Evolutionary conservation across 2,329 filamentous ascomycete species (phyloP).

Genomic region (Neofusicoccum ribis): DNA sequence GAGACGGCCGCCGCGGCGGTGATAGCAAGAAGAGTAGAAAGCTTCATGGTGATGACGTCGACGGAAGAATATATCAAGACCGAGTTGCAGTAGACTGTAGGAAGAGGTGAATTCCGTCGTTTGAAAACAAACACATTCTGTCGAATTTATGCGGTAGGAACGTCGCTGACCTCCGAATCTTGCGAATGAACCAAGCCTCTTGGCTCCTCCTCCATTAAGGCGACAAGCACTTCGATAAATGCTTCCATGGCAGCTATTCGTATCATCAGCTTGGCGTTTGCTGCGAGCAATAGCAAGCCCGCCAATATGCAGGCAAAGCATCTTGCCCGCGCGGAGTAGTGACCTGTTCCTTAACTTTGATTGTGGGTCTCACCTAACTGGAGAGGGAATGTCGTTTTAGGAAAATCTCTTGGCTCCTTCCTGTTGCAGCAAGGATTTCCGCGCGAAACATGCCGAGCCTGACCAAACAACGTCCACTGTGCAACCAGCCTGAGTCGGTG

Average conservation of each 20-base stretch:
- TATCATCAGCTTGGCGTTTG: constrained; percentile 2
- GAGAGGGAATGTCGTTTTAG: constrained; percentile 1
- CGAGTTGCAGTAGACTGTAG: background rate
- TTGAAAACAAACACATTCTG: background rate
- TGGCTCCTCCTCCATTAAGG: constrained; percentile 15
- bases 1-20: constrained; percentile 5
- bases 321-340: background rate
- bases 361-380: constrained; percentile 10
- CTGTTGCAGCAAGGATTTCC: constrained; percentile 1
- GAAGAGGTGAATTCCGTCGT: background rate
- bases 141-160: background rate
- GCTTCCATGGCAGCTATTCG: constrained; percentile 1
- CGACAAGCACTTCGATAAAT: background rate
- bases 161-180: constrained; percentile 10
- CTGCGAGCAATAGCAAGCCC: background rate
- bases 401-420: constrained; percentile 12
- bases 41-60: background rate
- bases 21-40: constrained; percentile 7
- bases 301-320: background rate
- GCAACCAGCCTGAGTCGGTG: background rate
- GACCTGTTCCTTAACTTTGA: background rate
- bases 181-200: background rate
- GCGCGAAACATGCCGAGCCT: background rate
- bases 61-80: background rate
- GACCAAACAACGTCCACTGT: background rate